Evolutionary conservation across 768 basidiomycete genomes (phyloP).

Genomic region (Hygrocybe coccinea): DNA sequence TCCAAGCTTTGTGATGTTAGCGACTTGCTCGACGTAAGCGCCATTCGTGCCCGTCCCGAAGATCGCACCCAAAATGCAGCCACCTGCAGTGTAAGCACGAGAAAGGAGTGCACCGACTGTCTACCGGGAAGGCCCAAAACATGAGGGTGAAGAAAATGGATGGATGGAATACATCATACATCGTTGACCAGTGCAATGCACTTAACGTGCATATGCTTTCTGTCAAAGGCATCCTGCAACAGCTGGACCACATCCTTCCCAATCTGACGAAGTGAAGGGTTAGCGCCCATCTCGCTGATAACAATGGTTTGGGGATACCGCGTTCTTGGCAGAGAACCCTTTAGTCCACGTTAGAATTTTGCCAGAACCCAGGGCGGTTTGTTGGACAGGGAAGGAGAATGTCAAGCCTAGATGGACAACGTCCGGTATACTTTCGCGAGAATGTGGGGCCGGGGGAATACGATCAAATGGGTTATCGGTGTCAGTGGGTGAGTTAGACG

Average conservation of each 20-base stretch:
- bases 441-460: constrained; percentile 4
- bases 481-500: constrained; percentile 46
- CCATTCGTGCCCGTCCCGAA: constrained; percentile 99
- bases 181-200: constrained; percentile 83
- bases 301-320: constrained; percentile 19
- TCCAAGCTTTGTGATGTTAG: constrained; percentile 79
- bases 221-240: constrained; percentile 77
- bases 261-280: constrained; percentile 21
- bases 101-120: constrained; percentile 95
- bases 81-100: constrained; percentile 88
- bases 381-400: constrained; percentile 97
- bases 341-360: constrained; percentile 94
- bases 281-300: neutral
- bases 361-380: constrained; percentile 86
- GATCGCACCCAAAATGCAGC: constrained; percentile 83
- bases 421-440: constrained; percentile 24
- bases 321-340: constrained; percentile 78
- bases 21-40: constrained; percentile 88
- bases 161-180: constrained; percentile 38
- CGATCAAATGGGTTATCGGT: constrained; percentile 23
- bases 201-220: constrained; percentile 76
- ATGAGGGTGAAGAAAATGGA: neutral
- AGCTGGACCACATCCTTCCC: constrained; percentile 75
- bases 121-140: constrained; percentile 35
- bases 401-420: constrained; percentile 76